Percentiles rank a stretch among this genome's conserved stretches.
Evolutionary conservation across 2,329 filamentous ascomycete genomes (phyloP).

Genomic region (Pyrenophora graminea): DNA sequence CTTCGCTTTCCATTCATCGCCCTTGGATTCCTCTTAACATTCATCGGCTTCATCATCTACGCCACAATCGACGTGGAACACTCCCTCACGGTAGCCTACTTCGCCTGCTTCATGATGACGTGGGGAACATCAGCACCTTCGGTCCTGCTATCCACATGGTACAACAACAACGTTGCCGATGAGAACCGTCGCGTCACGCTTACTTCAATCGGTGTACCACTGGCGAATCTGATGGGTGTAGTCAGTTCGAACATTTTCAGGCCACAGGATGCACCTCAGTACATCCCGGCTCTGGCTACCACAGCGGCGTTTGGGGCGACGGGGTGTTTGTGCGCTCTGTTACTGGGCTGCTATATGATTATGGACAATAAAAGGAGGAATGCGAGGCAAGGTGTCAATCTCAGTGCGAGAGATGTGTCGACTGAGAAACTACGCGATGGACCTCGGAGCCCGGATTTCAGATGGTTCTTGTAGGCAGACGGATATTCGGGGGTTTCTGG

Average conservation of each 20-base stretch:
- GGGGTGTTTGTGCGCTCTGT: slow-evolving; percentile 59
- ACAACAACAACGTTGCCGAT: slow-evolving; percentile 82
- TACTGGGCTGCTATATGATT: slow-evolving; percentile 67
- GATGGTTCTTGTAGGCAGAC: slow-evolving; percentile 48
- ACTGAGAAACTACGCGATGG: slow-evolving; percentile 53
- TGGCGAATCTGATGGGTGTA: slow-evolving; percentile 77
- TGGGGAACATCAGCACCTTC: slow-evolving; percentile 78
- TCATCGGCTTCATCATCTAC: slow-evolving; percentile 79
- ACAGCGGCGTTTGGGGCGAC: slow-evolving; percentile 66
- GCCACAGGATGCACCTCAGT: slow-evolving; percentile 66
- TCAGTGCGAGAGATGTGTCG: slow-evolving; percentile 57
- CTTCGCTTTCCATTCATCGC: slow-evolving; percentile 75
- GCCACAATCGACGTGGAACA: slow-evolving; percentile 67
- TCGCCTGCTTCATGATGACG: slow-evolving; percentile 80
- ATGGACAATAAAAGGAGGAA: slow-evolving; percentile 67
- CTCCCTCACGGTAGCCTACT: slow-evolving; percentile 71
- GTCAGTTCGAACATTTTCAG: slow-evolving; percentile 71
- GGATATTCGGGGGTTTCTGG: neutral
- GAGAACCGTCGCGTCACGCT: slow-evolving; percentile 72
- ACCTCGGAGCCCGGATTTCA: slow-evolving; percentile 49
- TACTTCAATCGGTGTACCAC: slow-evolving; percentile 72
- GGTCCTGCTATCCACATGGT: slow-evolving; percentile 70
- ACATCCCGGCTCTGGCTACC: slow-evolving; percentile 67
- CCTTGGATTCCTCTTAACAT: slow-evolving; percentile 73
- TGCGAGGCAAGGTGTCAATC: slow-evolving; percentile 57